These are phyloP conservation scores for Breviolum minutum DNA, from an alignment of 73 alveolate genomes.

Conservation along the genomic window DNA sequence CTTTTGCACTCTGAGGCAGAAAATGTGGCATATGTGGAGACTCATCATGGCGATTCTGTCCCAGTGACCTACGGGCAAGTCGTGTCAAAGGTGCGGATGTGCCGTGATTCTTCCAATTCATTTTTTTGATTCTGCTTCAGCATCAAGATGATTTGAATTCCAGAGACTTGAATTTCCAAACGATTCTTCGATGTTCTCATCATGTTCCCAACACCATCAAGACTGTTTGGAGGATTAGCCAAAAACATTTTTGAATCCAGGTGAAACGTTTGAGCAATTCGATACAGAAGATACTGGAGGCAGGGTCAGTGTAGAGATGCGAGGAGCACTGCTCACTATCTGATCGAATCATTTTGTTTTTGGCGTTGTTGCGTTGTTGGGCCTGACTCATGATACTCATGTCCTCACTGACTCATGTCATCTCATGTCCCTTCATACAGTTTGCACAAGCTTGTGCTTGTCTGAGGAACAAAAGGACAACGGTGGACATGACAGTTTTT, in stretches of 20 bases:
- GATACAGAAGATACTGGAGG: conserved; percentile 18
- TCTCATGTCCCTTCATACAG: not conserved
- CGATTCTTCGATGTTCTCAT: no score
- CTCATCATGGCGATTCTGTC: not conserved
- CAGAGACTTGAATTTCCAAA: no score
- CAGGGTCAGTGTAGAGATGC: no score
- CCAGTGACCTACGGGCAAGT: conserved; percentile 24
- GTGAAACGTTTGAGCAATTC: conserved; percentile 54
- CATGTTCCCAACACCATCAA: no score
- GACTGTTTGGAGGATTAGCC: not conserved
- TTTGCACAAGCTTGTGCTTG: not conserved
- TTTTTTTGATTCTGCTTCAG: no score
- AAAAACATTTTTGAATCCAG: not conserved
- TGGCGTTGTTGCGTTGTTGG: no score
- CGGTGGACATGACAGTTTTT: conserved; percentile 7
- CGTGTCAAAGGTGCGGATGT: not conserved
- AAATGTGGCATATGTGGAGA: conserved; percentile 35
- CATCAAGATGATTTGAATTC: no score
- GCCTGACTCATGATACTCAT: no score
- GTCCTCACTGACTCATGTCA: not conserved
- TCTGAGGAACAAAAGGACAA: not conserved
- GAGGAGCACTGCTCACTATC: no score
- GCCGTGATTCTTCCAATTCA: not conserved
- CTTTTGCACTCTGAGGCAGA: not conserved
- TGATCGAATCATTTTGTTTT: no score